Evolutionary conservation across 495 filamentous ascomycete species (phyloP).

Genomic region (Penicillium lividum): DNA sequence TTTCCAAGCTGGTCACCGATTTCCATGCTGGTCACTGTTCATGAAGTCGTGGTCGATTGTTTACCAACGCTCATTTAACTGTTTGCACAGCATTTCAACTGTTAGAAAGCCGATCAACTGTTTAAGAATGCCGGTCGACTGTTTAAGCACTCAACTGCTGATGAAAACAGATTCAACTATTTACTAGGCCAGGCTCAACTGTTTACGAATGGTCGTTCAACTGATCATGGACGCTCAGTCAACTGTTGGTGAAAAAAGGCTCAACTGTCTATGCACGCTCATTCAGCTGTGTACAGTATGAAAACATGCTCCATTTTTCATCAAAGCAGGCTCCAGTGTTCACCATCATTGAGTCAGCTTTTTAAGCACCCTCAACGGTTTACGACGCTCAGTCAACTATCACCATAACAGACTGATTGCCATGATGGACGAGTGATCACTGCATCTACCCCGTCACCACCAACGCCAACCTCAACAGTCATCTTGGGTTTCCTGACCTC

Average conservation of each 20-base stretch:
- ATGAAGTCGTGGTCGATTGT: too few species aligned
- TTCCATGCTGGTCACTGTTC: too few species aligned
- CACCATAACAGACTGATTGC: background rate
- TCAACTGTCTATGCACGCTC: background rate
- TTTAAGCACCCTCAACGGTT: background rate
- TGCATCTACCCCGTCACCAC: slow-evolving; percentile 1
- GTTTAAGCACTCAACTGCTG: too few species aligned
- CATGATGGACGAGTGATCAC: background rate
- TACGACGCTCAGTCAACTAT: background rate
- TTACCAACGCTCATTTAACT: too few species aligned
- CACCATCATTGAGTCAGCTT: background rate
- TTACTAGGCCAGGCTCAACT: background rate
- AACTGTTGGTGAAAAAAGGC: background rate
- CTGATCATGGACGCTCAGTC: background rate
- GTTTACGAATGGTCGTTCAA: background rate
- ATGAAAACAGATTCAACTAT: too few species aligned
- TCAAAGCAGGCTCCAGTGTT: too few species aligned
- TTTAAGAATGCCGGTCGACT: too few species aligned
- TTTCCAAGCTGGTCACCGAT: background rate
- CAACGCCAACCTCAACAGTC: slow-evolving; percentile 4
- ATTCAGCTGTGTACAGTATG: background rate
- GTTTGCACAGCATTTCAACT: too few species aligned
- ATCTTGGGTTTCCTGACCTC: too few species aligned
- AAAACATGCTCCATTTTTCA: too few species aligned
- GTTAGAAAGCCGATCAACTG: too few species aligned